Evolutionary conservation across 179 eudicot species (phyloP), one percentile per base, ranked within the genome.

Genomic region (Corrigiola litoralis): DNA sequence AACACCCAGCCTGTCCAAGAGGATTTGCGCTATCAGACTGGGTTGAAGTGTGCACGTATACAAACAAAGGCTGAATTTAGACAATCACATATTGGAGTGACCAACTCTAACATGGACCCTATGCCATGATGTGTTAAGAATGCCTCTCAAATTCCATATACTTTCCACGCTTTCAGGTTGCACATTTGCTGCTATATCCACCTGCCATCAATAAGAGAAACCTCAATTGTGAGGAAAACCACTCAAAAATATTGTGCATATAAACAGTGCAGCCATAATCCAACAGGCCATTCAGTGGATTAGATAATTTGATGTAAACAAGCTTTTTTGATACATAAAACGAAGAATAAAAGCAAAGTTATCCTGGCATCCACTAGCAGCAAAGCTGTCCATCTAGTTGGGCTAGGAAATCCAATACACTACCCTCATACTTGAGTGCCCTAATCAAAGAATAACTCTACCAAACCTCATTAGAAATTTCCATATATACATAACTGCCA

Each of bases 51-150:
- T 24, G 18, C 24, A 40, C 12, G 23, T 13, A 14, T 1, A 16
- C 48, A 40, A 24, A 7, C 25, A 17, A 0, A 24, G 23, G 18
- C 17, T 23, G 51, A 40, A 65, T 42, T 29, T 7, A 36, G 34
- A 33, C 16, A 11, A 60, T 77, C 78, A 89, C 82, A 87, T 53
- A 40, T 66, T 87, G 32, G 97, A 83, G 61, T 75, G 95, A 58
- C 84, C 87, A 53, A 83, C 54, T 25, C 75, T 84, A 62, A 90
- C 88, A 49, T 82, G 74, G 63, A 87, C 89, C 66, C 87, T 80
- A 70, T 90, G 97, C 97, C 97, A 90, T 34, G 95, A 90, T 44
- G 95, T 90, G 83, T 90, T 87, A 32, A 90, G 73, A 70, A 90
- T 77, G 45, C 97, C 97, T 74, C 97, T 76, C 78, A 90, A 75